Evolutionary conservation across 208 protist species (phyloP).

Genomic region (Leishmania gerbilli): DNA sequence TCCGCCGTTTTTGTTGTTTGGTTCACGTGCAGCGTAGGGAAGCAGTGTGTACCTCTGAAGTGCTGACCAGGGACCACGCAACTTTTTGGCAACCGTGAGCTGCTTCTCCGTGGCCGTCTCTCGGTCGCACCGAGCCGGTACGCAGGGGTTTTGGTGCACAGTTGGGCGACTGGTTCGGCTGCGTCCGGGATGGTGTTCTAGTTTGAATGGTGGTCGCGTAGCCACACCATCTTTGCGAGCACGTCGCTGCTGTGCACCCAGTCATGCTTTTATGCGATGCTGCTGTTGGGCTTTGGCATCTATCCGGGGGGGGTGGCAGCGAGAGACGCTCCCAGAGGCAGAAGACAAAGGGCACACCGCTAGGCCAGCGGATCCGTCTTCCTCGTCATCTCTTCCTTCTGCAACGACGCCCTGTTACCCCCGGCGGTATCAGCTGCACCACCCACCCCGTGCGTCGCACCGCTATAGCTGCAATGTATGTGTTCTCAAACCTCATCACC

Average conservation of each 20-base stretch:
- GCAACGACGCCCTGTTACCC: constrained; percentile 36
- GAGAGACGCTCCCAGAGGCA: not conserved
- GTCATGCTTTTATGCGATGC: constrained; percentile 14
- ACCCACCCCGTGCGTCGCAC: constrained; percentile 65
- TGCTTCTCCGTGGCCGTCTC: constrained; percentile 13
- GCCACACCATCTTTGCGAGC: constrained; percentile 3
- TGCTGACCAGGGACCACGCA: not conserved
- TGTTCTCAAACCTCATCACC: constrained; percentile 83
- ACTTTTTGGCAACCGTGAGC: constrained; percentile 12
- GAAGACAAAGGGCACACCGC: not conserved
- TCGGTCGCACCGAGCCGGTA: constrained; percentile 34
- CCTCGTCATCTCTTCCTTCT: not conserved
- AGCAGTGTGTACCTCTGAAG: not conserved
- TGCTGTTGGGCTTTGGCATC: constrained; percentile 56
- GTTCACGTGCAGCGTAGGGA: not conserved
- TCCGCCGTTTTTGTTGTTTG: not conserved
- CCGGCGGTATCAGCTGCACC: constrained; percentile 52
- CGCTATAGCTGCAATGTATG: constrained; percentile 86
- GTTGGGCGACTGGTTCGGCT: constrained; percentile 11
- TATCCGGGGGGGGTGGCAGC: constrained; percentile 34
- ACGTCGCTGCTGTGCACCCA: constrained; percentile 22
- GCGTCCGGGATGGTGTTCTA: constrained; percentile 22
- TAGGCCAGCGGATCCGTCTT: constrained; percentile 11
- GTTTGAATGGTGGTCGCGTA: constrained; percentile 25
- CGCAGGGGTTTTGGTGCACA: constrained; percentile 34